These are phyloP conservation scores for Chimonanthus praecox DNA, from an alignment of 164 flowering plant genomes.

Conservation along the genomic window DNA sequence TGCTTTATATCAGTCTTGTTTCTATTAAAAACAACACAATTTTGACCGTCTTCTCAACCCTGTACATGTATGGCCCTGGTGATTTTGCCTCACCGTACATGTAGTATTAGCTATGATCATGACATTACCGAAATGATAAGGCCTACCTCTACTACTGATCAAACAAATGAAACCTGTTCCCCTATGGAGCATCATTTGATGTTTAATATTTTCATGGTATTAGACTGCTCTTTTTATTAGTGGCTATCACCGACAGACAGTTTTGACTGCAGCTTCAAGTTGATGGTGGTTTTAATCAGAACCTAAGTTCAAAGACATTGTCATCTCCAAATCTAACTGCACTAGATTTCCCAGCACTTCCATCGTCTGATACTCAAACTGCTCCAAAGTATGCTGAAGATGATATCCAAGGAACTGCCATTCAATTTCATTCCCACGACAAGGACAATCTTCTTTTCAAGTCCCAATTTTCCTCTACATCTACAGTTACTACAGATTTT, in stretches of 20 bases:
- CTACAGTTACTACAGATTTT: conserved; percentile 68
- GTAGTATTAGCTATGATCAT: too few relatives aligned
- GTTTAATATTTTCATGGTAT: too few relatives aligned
- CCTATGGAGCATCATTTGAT: conserved; percentile 12
- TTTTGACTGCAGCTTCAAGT: conserved; percentile 75
- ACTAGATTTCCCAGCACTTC: conserved; percentile 83
- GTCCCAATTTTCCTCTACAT: conserved; percentile 43
- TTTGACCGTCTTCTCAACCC: too few relatives aligned
- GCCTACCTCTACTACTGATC: too few relatives aligned
- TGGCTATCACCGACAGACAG: too few relatives aligned
- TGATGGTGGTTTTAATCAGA: conserved; percentile 67
- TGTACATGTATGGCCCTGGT: too few relatives aligned
- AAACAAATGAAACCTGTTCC: not conserved
- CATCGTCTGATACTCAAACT: conserved; percentile 43
- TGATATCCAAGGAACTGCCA: conserved; percentile 44
- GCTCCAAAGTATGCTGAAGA: conserved; percentile 48
- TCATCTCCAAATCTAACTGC: conserved; percentile 76
- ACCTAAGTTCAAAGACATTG: conserved; percentile 47
- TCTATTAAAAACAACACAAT: too few relatives aligned
- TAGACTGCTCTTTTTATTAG: too few relatives aligned
- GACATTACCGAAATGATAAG: too few relatives aligned
- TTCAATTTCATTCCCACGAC: conserved; percentile 45
- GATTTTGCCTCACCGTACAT: too few relatives aligned
- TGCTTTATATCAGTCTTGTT: too few relatives aligned
- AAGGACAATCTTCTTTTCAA: conserved; percentile 62